phyloP scores from a whole-genome alignment of 2,329 filamentous ascomycete species.

The Colletotrichum simmondsii region DNA sequence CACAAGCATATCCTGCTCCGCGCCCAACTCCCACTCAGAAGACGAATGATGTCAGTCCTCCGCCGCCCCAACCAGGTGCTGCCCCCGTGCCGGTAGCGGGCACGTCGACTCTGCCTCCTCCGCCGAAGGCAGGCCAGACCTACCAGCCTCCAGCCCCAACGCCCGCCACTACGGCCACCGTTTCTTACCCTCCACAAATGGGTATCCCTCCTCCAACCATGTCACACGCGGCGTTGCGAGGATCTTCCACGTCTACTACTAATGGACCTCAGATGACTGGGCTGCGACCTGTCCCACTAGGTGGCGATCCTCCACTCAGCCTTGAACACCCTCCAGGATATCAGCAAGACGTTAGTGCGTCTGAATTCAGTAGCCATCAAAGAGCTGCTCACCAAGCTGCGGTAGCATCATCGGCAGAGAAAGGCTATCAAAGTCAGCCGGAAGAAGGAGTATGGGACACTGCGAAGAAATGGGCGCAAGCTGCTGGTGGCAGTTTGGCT shows the following conservation, averaged over 20 bases:
- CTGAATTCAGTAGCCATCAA: conserved; percentile 62
- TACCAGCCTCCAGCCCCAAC: conserved; percentile 48
- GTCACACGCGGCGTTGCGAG: conserved; percentile 54
- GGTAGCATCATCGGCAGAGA: conserved; percentile 42
- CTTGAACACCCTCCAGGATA: conserved; percentile 65
- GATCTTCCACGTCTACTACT: conserved; percentile 56
- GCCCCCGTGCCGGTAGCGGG: conserved; percentile 55
- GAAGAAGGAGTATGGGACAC: conserved; percentile 64
- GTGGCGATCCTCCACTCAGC: conserved; percentile 40
- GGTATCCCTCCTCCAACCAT: conserved; percentile 58
- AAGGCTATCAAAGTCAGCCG: conserved; percentile 38
- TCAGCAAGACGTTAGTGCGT: conserved; percentile 64
- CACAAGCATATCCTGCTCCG: conserved; percentile 46
- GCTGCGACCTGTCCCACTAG: conserved; percentile 40
- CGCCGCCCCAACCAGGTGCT: conserved; percentile 68
- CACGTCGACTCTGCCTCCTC: conserved; percentile 55
- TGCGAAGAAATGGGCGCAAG: conserved; percentile 67
- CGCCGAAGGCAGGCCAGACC: conserved; percentile 62
- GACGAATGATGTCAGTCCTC: conserved; percentile 50
- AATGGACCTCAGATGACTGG: conserved; percentile 41
- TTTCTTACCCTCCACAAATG: conserved; percentile 60
- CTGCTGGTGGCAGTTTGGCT: conserved; percentile 66
- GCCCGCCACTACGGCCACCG: conserved; percentile 43
- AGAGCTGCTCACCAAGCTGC: conserved; percentile 51
- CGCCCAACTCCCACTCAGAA: conserved; percentile 57